These are phyloP conservation scores for Ustilago lituana DNA, from an alignment of 1,284 basidiomycete species.

Conservation along the genomic window DNA sequence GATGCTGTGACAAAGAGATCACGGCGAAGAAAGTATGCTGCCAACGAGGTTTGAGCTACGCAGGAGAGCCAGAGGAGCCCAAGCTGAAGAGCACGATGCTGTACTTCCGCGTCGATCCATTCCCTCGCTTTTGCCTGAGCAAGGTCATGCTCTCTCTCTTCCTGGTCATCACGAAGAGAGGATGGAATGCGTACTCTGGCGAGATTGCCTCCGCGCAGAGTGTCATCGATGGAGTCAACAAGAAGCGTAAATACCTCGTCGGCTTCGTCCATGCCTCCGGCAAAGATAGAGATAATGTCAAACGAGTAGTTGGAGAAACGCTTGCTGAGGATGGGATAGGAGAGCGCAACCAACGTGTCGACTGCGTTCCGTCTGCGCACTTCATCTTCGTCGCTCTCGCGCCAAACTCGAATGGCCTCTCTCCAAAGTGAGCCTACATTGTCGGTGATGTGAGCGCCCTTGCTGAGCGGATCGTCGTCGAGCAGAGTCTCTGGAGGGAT, in stretches of 20 bases:
- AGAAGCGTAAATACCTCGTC: slow-evolving; percentile 61
- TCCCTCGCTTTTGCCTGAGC: slow-evolving; percentile 31
- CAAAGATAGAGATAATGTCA: slow-evolving; percentile 60
- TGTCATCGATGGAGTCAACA: slow-evolving; percentile 55
- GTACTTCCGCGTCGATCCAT: slow-evolving; percentile 43
- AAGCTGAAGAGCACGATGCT: slow-evolving; percentile 51
- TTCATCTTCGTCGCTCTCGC: slow-evolving; percentile 51
- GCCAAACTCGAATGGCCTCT: slow-evolving; percentile 55
- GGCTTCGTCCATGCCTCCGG: slow-evolving; percentile 63
- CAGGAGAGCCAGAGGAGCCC: slow-evolving; percentile 56
- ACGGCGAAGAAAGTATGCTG: slow-evolving; percentile 60
- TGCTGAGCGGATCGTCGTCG: slow-evolving; percentile 47
- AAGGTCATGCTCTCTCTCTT: slow-evolving; percentile 21
- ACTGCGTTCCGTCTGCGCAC: slow-evolving; percentile 55
- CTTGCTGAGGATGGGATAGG: slow-evolving; percentile 56
- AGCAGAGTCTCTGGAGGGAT: slow-evolving; percentile 47
- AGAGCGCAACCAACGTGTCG: slow-evolving; percentile 58
- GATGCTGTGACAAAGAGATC: slow-evolving; percentile 57
- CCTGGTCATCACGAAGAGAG: slow-evolving; percentile 18
- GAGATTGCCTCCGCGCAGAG: slow-evolving; percentile 43
- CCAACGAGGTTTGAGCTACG: slow-evolving; percentile 52
- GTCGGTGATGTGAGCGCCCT: slow-evolving; percentile 51
- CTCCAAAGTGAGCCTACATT: slow-evolving; percentile 61
- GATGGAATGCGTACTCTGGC: slow-evolving; percentile 38
- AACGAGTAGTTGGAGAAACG: slow-evolving; percentile 59